Conservation (phyloP, 345 rosid genomes). For the Cardamine resedifolia region DNA sequence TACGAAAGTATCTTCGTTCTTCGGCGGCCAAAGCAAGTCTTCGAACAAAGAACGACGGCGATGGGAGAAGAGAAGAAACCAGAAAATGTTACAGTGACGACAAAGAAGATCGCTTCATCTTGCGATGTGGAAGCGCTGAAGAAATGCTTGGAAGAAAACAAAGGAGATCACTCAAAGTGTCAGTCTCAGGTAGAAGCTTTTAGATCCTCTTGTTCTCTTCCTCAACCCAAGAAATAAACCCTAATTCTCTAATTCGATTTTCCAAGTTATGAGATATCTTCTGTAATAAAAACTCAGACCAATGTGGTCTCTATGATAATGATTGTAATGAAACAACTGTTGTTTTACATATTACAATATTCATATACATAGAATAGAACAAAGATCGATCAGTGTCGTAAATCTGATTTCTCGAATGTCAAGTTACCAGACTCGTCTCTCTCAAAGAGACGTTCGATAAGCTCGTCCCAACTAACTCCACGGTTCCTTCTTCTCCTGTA, state of each 20-base stretch:
- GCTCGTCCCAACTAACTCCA: slow-evolving; percentile 66
- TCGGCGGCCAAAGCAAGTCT: background rate
- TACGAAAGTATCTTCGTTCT: background rate
- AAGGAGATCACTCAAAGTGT: slow-evolving; percentile 70
- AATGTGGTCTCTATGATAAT: slow-evolving; percentile 32
- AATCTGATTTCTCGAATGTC: slow-evolving; percentile 50
- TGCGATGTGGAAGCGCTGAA: slow-evolving; percentile 85
- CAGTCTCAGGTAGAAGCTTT: slow-evolving; percentile 76
- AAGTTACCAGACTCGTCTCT: slow-evolving; percentile 64
- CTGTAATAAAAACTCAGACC: slow-evolving; percentile 38
- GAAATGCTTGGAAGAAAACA: slow-evolving; percentile 88
- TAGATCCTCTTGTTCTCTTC: slow-evolving; percentile 67
- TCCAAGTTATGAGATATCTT: background rate
- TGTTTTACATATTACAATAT: background rate
- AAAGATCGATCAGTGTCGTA: slow-evolving; percentile 15
- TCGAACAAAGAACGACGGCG: background rate
- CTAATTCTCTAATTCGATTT: slow-evolving; percentile 16
- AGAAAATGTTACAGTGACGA: slow-evolving; percentile 26
- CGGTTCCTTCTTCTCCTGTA: slow-evolving; percentile 34
- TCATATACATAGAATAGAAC: background rate
- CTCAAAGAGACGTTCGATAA: slow-evolving; percentile 71
- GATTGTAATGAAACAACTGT: slow-evolving; percentile 17
- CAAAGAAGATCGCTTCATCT: slow-evolving; percentile 53
- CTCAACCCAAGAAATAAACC: slow-evolving; percentile 42
- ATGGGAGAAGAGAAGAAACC: slow-evolving; percentile 38